Evolutionary conservation across 1,139 yeast species (phyloP).

Genomic region (Hyphopichia khmerensis): DNA sequence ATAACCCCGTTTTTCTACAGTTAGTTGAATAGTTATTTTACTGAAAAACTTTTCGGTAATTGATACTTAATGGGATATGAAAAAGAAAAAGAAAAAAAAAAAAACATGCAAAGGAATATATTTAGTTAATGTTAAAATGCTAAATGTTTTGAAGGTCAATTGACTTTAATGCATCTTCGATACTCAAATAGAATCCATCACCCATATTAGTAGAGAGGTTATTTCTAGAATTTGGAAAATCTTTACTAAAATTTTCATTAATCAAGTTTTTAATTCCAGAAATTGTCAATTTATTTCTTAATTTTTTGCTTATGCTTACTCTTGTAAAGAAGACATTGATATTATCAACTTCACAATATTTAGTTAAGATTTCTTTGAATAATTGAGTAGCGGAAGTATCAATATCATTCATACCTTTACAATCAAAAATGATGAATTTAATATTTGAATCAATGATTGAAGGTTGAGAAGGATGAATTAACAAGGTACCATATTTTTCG

Average conservation of each 20-base stretch:
- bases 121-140: no score
- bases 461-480: constrained; percentile 34
- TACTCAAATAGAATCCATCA: constrained; percentile 31
- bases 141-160: constrained; percentile 8
- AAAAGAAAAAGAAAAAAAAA: no score
- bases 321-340: constrained; percentile 27
- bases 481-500: constrained; percentile 27
- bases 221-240: neutral
- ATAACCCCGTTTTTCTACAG: no score
- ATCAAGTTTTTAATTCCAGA: constrained; percentile 26
- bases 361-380: constrained; percentile 24
- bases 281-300: constrained; percentile 19
- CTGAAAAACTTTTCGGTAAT: no score
- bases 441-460: constrained; percentile 17
- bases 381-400: constrained; percentile 35
- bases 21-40: no score
- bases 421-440: constrained; percentile 28
- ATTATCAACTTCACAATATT: constrained; percentile 18
- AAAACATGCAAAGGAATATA: neutral
- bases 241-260: constrained; percentile 14
- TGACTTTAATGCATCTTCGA: constrained; percentile 28
- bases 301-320: constrained; percentile 18
- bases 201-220: constrained; percentile 23
- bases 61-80: no score
- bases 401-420: constrained; percentile 32